phyloP scores from a whole-genome alignment of 2,329 filamentous ascomycete species.

The Zalaria sp. region DNA sequence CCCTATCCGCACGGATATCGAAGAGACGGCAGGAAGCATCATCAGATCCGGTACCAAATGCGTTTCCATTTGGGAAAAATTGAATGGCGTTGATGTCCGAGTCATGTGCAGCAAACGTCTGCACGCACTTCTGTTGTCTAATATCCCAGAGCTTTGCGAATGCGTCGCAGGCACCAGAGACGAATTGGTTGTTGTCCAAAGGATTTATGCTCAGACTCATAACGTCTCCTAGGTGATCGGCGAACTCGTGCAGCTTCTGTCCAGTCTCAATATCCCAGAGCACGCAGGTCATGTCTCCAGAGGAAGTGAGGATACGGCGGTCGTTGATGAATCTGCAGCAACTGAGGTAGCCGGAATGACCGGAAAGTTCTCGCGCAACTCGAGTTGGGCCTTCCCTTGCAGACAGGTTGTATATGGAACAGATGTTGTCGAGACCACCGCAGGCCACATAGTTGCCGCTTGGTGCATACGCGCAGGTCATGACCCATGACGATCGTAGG shows the following conservation, averaged over 20 bases:
- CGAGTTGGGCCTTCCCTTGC: conserved; percentile 93
- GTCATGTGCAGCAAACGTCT: conserved; percentile 96
- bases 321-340: conserved; percentile 99
- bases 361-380: conserved; percentile 87
- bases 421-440: conserved; percentile 97
- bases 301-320: conserved; percentile 91
- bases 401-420: conserved; percentile 98
- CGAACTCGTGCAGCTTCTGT: conserved; percentile 93
- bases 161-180: conserved; percentile 96
- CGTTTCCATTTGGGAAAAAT: conserved; percentile 98
- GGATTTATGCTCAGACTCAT: conserved; percentile 99
- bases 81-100: conserved; percentile 99
- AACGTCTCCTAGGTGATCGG: conserved; percentile 93
- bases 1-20: conserved; percentile 88
- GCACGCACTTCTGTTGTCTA: conserved; percentile 90
- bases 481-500: conserved; percentile 95
- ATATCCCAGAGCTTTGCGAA: conserved; percentile 99
- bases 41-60: conserved; percentile 94
- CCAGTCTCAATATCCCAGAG: conserved; percentile 99
- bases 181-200: conserved; percentile 97
- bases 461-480: conserved; percentile 98
- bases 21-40: conserved; percentile 96
- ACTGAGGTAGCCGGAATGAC: conserved; percentile 91
- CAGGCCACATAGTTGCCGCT: conserved; percentile 98
- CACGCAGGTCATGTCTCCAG: conserved; percentile 99